phyloP scores from a whole-genome alignment of 225 moss, liverwort and hornwort genomes.

The Antitrichia curtipendula region DNA sequence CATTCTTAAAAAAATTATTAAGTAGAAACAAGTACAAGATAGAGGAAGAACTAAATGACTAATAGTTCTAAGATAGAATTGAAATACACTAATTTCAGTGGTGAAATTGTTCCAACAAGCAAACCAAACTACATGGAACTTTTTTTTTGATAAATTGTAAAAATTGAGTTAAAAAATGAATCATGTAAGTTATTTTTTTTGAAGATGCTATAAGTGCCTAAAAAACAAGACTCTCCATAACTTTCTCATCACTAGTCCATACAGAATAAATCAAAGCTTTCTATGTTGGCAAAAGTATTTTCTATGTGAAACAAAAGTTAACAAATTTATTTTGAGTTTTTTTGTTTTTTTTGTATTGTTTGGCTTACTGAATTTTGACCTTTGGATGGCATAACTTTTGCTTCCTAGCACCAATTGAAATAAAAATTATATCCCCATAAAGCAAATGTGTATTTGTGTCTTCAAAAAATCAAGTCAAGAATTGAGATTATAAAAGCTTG shows the following conservation, averaged over 20 bases:
- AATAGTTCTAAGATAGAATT: not conserved
- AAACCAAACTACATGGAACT: not conserved
- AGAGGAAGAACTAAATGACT: not conserved
- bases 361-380: not conserved
- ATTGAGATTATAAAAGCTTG: fast-evolving
- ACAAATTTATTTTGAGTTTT: no score
- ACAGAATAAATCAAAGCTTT: not conserved
- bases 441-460: no score
- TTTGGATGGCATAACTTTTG: not conserved
- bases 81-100: not conserved
- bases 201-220: no score
- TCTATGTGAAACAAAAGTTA: not conserved
- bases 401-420: fast-evolving
- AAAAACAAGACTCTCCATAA: not conserved
- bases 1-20: not conserved
- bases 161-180: not conserved
- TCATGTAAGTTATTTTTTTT: not conserved
- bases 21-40: fast-evolving
- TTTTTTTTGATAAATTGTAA: not conserved
- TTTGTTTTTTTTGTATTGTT: no score
- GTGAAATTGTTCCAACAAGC: not conserved
- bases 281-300: not conserved
- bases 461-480: not conserved
- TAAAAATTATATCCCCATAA: fast-evolving
- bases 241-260: not conserved